A percentile compares a stretch with the other conserved stretches of the same genome.
Evolutionary conservation across 164 flowering plant species (phyloP).

Genomic region (Dillenia turbinata): DNA sequence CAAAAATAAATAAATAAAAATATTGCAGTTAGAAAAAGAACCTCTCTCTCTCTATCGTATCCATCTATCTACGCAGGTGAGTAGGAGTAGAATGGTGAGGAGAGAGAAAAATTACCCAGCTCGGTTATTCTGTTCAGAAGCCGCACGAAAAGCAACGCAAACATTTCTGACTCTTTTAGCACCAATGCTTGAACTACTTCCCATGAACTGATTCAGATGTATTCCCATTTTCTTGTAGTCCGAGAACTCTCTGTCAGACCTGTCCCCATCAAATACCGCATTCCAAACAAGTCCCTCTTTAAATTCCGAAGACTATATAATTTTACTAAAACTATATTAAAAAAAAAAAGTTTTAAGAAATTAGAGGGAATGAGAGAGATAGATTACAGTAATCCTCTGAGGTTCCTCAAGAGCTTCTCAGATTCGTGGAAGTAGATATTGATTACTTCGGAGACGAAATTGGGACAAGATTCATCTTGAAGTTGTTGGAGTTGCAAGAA

Average conservation of each 20-base stretch:
- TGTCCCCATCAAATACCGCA: conserved; percentile 13
- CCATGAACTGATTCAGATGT: conserved; percentile 90
- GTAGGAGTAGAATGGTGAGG: too few species aligned
- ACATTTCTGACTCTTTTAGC: conserved; percentile 77
- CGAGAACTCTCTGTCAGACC: conserved; percentile 64
- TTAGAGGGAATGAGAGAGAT: background rate
- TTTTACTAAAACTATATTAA: background rate
- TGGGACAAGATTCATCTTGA: conserved; percentile 87
- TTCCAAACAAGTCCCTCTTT: background rate
- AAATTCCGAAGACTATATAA: background rate
- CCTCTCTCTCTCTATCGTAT: conserved; percentile 6
- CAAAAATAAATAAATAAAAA: background rate
- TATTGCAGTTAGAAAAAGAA: background rate
- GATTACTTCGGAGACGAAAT: conserved; percentile 79
- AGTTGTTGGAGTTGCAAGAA: conserved; percentile 93
- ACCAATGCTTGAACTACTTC: conserved; percentile 97
- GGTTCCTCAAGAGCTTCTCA: conserved; percentile 71
- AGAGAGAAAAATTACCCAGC: conserved; percentile 39
- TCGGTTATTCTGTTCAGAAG: conserved; percentile 73
- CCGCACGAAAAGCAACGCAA: conserved; percentile 84
- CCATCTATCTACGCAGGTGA: background rate
- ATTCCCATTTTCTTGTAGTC: conserved; percentile 83
- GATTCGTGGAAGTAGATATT: conserved; percentile 86
- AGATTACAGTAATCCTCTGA: conserved; percentile 50
- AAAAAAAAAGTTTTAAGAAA: background rate